phyloP scores from a whole-genome alignment of 179 eudicot genomes.

The Dionaea muscipula region DNA sequence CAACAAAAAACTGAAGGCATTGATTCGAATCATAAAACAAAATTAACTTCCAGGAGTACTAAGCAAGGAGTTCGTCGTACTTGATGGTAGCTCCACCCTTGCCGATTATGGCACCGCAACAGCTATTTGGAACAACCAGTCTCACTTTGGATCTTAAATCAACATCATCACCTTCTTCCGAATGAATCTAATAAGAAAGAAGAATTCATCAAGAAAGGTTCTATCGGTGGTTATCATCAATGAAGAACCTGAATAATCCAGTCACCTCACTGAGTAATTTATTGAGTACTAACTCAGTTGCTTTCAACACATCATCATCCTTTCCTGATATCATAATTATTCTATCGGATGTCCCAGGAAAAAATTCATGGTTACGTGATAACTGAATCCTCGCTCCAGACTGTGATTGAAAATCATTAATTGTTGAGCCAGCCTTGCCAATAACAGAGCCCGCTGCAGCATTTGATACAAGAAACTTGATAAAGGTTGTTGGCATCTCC shows the following conservation, averaged over 20 bases:
- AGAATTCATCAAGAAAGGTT: conserved; percentile 9
- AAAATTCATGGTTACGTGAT: conserved; percentile 84
- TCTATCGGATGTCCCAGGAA: conserved; percentile 92
- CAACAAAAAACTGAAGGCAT: too few species aligned
- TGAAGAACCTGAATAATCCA: neutral
- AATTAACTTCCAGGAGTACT: neutral
- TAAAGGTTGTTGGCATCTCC: conserved; percentile 41
- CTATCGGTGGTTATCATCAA: neutral
- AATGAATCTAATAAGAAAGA: conserved; percentile 35
- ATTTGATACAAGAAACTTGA: conserved; percentile 89
- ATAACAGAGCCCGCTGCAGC: conserved; percentile 93
- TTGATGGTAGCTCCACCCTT: conserved; percentile 83
- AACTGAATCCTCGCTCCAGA: conserved; percentile 89
- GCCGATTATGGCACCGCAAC: conserved; percentile 95
- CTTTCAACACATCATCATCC: conserved; percentile 57
- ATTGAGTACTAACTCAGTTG: conserved; percentile 63
- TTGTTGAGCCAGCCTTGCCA: conserved; percentile 87
- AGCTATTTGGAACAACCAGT: conserved; percentile 78
- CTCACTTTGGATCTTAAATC: conserved; percentile 60
- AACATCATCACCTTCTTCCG: conserved; percentile 48
- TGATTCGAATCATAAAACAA: neutral
- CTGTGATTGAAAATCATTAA: conserved; percentile 72
- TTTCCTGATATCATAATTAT: conserved; percentile 80
- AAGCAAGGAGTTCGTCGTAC: conserved; percentile 23
- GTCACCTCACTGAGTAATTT: conserved; percentile 69